Evolutionary conservation across 148 eudicot genomes (phyloP), one percentile per base, ranked within the genome.

Genomic region (Vaccinium macrocarpon): DNA sequence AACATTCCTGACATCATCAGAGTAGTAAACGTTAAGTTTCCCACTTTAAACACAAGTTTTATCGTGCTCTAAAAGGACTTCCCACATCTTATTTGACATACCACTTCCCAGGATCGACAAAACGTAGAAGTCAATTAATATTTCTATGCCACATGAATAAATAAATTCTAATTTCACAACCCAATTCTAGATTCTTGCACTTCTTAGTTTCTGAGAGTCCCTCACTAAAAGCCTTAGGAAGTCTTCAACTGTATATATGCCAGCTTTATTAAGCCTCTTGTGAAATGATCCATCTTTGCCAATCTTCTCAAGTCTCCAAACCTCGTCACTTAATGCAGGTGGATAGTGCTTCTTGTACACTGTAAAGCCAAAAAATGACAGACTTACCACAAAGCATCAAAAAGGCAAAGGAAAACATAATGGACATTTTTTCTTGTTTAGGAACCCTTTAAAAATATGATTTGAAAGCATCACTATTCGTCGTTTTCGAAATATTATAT

Each of bases 31-130:
- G 85, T 91, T 93, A 72, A 93, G 91, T 88, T 92, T 96, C 82
- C 91, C 97, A 81, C 97, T 90, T 15, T 92, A 86, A 70, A 92
- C 95, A 86, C 99, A 96, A 42, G 99, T 96, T 90, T 96, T 96
- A 70, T 98, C 90, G 85, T 96, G 99, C 82, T 96, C 97, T 82
- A 92, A 86, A 57, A 96, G 95, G 76, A 89, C 91, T 81, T 96
- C 98, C 98, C 98, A 95, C 98, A 93, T 96, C 89, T 93, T 96
- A 86, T 96, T 96, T 25, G 99, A 93, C 99, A 96, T 96, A 52
- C 98, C 99, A 90, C 98, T 96, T 87, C 98, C 96, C 73, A 96
- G 91, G 84, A 92, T 92, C 99, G 95, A 86, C 86, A 88, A 78
- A 62, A 9, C 14, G 73, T 13, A 79, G 21, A 78, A 55, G 42